Evolutionary conservation across 306 rosid species (phyloP), one percentile per base, ranked within the genome.

Genomic region (Luffa acutangula): DNA sequence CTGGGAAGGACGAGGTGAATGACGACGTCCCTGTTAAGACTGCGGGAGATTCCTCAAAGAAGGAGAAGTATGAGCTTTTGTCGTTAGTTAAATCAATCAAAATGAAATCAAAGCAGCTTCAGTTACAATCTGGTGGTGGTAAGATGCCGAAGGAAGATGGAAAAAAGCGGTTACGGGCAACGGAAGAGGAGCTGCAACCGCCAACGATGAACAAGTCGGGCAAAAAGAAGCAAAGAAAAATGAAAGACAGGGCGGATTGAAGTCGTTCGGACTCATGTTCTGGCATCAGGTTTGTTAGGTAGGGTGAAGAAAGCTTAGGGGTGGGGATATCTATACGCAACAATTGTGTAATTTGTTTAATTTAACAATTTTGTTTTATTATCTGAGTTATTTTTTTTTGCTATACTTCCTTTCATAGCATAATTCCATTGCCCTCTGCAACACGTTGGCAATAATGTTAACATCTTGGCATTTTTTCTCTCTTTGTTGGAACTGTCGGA

Each of bases 61-160:
- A 82, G 45, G 87, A 86, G 76, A 85, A 84, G 83, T 67, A 67
- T 34, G 97, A 90, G 71, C 81, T 92, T 52, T 88, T 93, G 3
- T 77, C 89, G 3, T 63, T 88, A 78, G 84, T 91, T 75, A 91
- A 82, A 82, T 91, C 96, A 3, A 78, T 93, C 20, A 89, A 90
- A 92, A 89, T 89, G 97, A 91, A 90, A 83, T 81, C 93, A 36
- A 85, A 83, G 83, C 91, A 85, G 82, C 49, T 78, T 78, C 83
- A 87, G 75, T 76, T 82, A 39, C 80, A 85, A 81, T 80, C 90
- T 13, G 69, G 79, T 63, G 76, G 78, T 53, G 48, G 60, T 57
- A 83, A 77, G 73, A 85, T 10, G 62, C 13, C 78, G 18, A 87
- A 63, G 70, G 82, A 81, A 60, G 85, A 67, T 39, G 56, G 87